A percentile compares a stretch with the other conserved stretches of the same genome.
phyloP scores from a whole-genome alignment of 2,329 filamentous ascomycete genomes.

The Arthrobotrys sphaeroides region DNA sequence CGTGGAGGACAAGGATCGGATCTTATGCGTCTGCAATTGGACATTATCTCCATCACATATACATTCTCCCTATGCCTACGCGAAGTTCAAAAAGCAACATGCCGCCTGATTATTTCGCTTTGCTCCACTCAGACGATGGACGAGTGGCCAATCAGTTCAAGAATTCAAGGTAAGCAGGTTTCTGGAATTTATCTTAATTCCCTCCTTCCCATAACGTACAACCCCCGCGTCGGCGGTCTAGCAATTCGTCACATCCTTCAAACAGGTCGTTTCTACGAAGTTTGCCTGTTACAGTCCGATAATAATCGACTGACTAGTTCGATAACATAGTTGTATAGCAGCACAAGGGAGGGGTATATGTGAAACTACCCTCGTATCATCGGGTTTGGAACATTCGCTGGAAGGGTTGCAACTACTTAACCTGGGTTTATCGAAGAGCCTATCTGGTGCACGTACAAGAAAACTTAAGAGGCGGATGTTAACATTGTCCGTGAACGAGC shows the following conservation, averaged over 20 bases:
- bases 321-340: background rate
- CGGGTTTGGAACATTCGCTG: background rate
- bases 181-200: background rate
- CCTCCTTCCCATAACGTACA: slow-evolving; percentile 5
- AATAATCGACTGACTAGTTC: background rate
- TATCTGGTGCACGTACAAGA: too few relatives aligned
- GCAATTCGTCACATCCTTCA: background rate
- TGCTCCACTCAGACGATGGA: background rate
- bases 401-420: background rate
- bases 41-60: background rate
- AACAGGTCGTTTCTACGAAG: background rate
- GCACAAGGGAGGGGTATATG: background rate
- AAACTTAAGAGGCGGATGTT: background rate
- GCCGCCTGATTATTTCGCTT: background rate
- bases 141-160: background rate
- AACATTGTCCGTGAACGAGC: background rate
- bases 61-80: background rate
- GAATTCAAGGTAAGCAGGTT: background rate
- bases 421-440: background rate
- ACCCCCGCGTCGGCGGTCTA: background rate
- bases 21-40: background rate
- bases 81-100: slow-evolving; percentile 1
- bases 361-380: background rate
- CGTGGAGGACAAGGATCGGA: slow-evolving; percentile 26
- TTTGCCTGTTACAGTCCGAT: background rate